Percentiles rank a stretch among this genome's conserved stretches.
Evolutionary conservation across 345 rosid genomes (phyloP).

Genomic region (Citrus mangshanensis): DNA sequence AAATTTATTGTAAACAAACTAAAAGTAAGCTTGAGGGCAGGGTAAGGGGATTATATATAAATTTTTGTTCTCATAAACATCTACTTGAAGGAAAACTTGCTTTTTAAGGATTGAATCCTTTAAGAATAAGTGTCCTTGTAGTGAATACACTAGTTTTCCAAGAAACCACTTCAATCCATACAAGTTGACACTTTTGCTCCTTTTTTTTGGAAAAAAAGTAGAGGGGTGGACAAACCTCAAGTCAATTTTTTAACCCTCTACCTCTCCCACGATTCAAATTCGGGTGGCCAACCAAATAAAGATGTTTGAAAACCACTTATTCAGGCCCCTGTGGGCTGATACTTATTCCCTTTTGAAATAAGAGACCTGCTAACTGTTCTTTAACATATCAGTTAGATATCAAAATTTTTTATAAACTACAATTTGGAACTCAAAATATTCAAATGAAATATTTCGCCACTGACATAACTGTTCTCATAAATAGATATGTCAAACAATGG

Average conservation of each 20-base stretch:
- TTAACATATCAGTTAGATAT: neutral
- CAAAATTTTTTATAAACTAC: neutral
- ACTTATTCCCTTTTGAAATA: neutral
- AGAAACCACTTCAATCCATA: neutral
- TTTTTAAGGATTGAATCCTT: neutral
- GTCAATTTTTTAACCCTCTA: no score
- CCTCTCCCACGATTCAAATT: no score
- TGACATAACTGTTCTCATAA: neutral
- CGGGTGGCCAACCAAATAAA: no score
- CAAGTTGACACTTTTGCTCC: neutral
- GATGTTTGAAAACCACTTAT: no score
- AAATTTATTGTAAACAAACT: neutral
- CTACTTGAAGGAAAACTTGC: neutral
- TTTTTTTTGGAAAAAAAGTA: no score
- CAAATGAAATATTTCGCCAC: neutral
- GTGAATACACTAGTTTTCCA: neutral
- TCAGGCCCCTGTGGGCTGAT: no score
- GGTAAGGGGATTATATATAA: no score
- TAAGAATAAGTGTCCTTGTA: neutral
- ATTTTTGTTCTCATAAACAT: neutral
- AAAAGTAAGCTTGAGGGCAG: neutral
- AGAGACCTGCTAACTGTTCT: neutral
- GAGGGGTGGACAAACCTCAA: no score
- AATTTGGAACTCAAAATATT: neutral
- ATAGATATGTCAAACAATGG: neutral